These are phyloP conservation scores for Geotrichum siamense DNA, from an alignment of 1,139 yeast genomes.

Conservation along the genomic window DNA sequence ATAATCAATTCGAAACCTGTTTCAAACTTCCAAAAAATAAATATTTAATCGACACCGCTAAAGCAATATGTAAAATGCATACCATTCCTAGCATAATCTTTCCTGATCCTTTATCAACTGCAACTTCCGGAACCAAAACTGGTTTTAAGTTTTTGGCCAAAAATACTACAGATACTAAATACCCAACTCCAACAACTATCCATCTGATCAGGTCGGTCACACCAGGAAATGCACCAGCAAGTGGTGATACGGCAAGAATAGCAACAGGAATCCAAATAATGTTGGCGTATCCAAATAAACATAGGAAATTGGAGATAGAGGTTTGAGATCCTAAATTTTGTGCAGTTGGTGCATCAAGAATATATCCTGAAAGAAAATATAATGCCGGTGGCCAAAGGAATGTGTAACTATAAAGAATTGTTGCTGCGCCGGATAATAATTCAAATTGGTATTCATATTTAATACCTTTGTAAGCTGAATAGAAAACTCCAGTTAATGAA, in stretches of 20 bases:
- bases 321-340: slow-evolving; percentile 20
- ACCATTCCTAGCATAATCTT: slow-evolving; percentile 31
- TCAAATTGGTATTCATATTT: slow-evolving; percentile 54
- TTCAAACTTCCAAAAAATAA: slow-evolving; percentile 29
- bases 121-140: slow-evolving; percentile 29
- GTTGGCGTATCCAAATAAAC: slow-evolving; percentile 75
- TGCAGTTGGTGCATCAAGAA: slow-evolving; percentile 21
- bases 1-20: slow-evolving; percentile 2
- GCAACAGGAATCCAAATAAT: slow-evolving; percentile 77
- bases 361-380: slow-evolving; percentile 43
- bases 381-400: slow-evolving; percentile 51
- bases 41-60: slow-evolving; percentile 36
- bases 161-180: slow-evolving; percentile 34
- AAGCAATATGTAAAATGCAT: slow-evolving; percentile 33
- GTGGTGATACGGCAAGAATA: slow-evolving; percentile 42
- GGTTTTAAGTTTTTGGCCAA: slow-evolving; percentile 35
- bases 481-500: slow-evolving; percentile 51
- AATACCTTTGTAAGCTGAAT: slow-evolving; percentile 38
- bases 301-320: slow-evolving; percentile 40
- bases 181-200: slow-evolving; percentile 35
- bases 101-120: slow-evolving; percentile 30
- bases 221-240: slow-evolving; percentile 31
- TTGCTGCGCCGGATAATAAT: slow-evolving; percentile 57
- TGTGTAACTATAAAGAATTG: slow-evolving; percentile 66
- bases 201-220: slow-evolving; percentile 36